These are phyloP conservation scores for Penicillium subrubescens DNA, from an alignment of 495 filamentous ascomycete genomes.

Conservation along the genomic window DNA sequence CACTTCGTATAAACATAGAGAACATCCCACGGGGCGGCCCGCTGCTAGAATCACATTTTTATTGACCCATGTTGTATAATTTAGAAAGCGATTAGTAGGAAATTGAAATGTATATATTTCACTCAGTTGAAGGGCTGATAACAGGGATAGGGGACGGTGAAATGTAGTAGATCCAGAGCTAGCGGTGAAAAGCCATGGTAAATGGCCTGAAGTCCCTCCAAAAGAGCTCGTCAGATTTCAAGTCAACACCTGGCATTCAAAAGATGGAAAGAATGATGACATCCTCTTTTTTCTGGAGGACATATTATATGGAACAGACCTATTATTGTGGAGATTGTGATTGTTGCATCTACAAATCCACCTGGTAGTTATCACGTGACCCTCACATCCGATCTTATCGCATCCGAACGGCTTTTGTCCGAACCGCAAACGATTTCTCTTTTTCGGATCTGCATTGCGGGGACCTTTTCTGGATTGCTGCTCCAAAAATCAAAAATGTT, in stretches of 20 bases:
- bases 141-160: background rate
- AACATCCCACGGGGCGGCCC: background rate
- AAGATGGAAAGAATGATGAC: no score
- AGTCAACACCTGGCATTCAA: no score
- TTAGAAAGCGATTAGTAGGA: background rate
- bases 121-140: background rate
- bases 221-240: background rate
- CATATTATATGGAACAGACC: no score
- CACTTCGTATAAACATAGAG: background rate
- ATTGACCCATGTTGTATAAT: background rate
- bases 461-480: constrained; percentile 2
- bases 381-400: constrained; percentile 25
- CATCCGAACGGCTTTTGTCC: constrained; percentile 20
- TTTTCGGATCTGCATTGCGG: constrained; percentile 28
- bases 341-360: no score
- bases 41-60: background rate
- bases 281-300: no score
- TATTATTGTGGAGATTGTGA: no score
- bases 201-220: background rate
- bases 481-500: background rate
- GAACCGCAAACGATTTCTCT: constrained; percentile 4
- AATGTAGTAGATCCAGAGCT: background rate
- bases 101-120: background rate
- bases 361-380: constrained; percentile 10
- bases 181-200: background rate